A percentile compares a stretch with the other conserved stretches of the same genome.
These are phyloP conservation scores for Hyparrhenia diplandra DNA, from an alignment of 176 grass and related monocot genomes.

Conservation along the genomic window DNA sequence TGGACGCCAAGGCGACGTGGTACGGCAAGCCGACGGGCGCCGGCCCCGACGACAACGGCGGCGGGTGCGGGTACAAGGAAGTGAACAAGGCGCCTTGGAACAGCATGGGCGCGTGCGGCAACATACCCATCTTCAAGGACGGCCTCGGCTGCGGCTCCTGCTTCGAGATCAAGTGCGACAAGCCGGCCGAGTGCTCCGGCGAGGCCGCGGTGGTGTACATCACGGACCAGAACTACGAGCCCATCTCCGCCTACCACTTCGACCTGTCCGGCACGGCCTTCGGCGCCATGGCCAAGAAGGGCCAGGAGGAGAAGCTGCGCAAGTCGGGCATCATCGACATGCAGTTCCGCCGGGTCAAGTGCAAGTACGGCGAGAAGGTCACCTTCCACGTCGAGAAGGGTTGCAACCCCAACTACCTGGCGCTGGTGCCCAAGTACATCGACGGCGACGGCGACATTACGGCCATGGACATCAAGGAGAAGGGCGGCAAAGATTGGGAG, in stretches of 20 bases:
- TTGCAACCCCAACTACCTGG: slow-evolving; percentile 48
- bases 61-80: slow-evolving; percentile 55
- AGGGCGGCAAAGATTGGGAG: slow-evolving; percentile 13
- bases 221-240: slow-evolving; percentile 40
- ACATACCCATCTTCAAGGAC: slow-evolving; percentile 39
- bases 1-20: slow-evolving; percentile 37
- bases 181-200: slow-evolving; percentile 37
- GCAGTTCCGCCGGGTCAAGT: slow-evolving; percentile 42
- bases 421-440: slow-evolving; percentile 39
- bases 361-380: slow-evolving; percentile 45
- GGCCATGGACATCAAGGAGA: slow-evolving; percentile 37
- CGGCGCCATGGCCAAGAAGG: slow-evolving; percentile 50
- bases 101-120: slow-evolving; percentile 51
- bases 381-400: slow-evolving; percentile 52
- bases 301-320: slow-evolving; percentile 39
- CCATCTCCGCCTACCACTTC: slow-evolving; percentile 36
- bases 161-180: slow-evolving; percentile 44
- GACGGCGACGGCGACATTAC: slow-evolving; percentile 48
- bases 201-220: slow-evolving; percentile 32
- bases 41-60: slow-evolving; percentile 45
- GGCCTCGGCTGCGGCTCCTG: slow-evolving; percentile 53
- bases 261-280: slow-evolving; percentile 45
- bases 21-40: slow-evolving; percentile 44
- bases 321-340: slow-evolving; percentile 41
- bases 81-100: slow-evolving; percentile 42